Percentiles rank a stretch among this genome's conserved stretches.
These are phyloP conservation scores for Colletotrichum tropicicola DNA, from an alignment of 2,329 filamentous ascomycete species.

Conservation along the genomic window DNA sequence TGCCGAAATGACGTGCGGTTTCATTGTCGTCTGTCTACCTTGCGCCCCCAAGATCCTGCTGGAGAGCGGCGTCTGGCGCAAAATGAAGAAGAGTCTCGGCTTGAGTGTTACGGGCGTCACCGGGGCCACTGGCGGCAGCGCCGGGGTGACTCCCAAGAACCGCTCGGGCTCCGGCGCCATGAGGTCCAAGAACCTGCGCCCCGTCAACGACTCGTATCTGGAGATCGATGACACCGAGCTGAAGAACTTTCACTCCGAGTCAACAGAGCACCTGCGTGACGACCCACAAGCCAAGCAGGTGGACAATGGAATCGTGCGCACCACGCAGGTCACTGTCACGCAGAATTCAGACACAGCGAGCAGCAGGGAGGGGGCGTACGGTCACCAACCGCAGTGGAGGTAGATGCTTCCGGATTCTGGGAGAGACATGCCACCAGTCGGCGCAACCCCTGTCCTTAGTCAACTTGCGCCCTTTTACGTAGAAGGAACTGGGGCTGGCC, in stretches of 20 bases:
- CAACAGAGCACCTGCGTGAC: conserved; percentile 18
- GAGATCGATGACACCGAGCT: conserved; percentile 25
- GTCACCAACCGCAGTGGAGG: conserved; percentile 20
- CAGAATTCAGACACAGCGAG: conserved; percentile 2
- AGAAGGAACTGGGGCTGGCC: too few species aligned
- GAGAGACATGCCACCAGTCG: too few species aligned
- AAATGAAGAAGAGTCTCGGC: not conserved
- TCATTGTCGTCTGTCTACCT: conserved; percentile 51
- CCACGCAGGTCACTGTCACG: conserved; percentile 12
- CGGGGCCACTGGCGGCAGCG: not conserved
- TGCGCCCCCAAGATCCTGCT: conserved; percentile 46
- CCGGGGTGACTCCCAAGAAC: not conserved
- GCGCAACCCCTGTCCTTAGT: too few species aligned
- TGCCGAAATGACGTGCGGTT: conserved; percentile 55
- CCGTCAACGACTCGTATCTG: conserved; percentile 23
- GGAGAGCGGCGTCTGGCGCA: not conserved
- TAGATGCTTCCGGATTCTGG: too few species aligned
- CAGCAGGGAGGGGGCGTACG: not conserved
- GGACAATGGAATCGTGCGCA: conserved; percentile 21
- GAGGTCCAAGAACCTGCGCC: conserved; percentile 22
- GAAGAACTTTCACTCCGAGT: conserved; percentile 22
- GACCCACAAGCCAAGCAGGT: not conserved
- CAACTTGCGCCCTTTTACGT: too few species aligned
- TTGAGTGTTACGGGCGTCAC: not conserved
- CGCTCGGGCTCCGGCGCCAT: conserved; percentile 1